Percentiles rank a stretch among this genome's conserved stretches.
Evolutionary conservation across 2,329 filamentous ascomycete genomes (phyloP).

Genomic region (Cladophialophora carrionii): DNA sequence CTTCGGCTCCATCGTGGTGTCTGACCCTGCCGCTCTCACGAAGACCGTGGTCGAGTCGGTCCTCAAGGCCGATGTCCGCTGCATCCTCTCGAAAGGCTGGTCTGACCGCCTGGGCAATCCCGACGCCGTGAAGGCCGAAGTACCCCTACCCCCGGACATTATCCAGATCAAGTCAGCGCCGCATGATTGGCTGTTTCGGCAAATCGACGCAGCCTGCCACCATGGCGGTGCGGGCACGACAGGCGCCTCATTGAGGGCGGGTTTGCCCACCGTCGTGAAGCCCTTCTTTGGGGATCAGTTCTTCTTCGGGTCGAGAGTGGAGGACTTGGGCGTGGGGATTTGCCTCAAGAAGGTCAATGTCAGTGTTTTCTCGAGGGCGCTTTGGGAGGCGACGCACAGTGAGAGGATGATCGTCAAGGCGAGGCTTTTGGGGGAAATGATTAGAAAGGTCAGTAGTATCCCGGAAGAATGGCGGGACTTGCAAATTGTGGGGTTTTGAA

Average conservation of each 20-base stretch:
- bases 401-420: conserved; percentile 91
- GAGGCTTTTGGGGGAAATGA: conserved; percentile 77
- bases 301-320: conserved; percentile 88
- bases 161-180: conserved; percentile 86
- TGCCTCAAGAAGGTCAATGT: conserved; percentile 87
- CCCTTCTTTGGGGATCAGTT: conserved; percentile 98
- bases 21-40: conserved; percentile 84
- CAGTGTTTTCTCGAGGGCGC: conserved; percentile 77
- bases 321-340: conserved; percentile 90
- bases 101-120: conserved; percentile 76
- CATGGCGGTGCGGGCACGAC: conserved; percentile 95
- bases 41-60: conserved; percentile 93
- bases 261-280: conserved; percentile 89
- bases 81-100: conserved; percentile 96
- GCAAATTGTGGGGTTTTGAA: not conserved
- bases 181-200: conserved; percentile 93
- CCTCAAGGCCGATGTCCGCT: conserved; percentile 85
- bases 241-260: conserved; percentile 85
- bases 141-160: conserved; percentile 77
- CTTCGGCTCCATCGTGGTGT: conserved; percentile 93
- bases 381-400: conserved; percentile 90
- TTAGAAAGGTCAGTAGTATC: conserved; percentile 72
- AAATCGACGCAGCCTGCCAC: conserved; percentile 92
- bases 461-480: not conserved
- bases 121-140: conserved; percentile 62